Percentiles rank a stretch among this genome's conserved stretches.
phyloP scores from a whole-genome alignment of 208 protist species.

The Histomonas meleagridis region DNA sequence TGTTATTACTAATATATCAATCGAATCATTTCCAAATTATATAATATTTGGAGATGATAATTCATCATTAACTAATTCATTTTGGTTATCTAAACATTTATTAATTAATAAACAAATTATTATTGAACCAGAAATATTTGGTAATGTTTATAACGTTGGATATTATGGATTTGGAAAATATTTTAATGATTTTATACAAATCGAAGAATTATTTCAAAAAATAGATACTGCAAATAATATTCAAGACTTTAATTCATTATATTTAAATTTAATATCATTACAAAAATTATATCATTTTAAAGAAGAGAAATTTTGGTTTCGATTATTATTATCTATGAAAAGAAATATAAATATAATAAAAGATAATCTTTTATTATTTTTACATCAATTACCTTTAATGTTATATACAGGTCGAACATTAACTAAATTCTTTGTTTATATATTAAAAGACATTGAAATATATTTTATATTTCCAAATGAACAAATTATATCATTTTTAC shows the following conservation, averaged over 20 bases:
- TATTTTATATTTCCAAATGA: not conserved
- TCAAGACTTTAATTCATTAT: not conserved
- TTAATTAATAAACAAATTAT: not conserved
- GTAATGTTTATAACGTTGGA: no score
- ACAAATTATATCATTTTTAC: not conserved
- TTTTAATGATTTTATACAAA: not conserved
- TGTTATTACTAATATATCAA: no score
- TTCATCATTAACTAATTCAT: not conserved
- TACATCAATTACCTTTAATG: not conserved
- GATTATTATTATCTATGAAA: not conserved
- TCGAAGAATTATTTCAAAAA: not conserved
- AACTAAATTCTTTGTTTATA: not conserved
- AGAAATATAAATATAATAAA: not conserved
- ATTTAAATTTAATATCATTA: not conserved
- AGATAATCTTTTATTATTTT: not conserved
- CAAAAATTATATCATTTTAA: not conserved
- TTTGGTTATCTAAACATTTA: not conserved
- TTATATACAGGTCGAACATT: not conserved
- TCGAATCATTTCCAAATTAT: no score
- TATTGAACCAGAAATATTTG: no score
- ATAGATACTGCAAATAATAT: not conserved
- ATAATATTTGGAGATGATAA: no score
- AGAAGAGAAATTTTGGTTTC: not conserved
- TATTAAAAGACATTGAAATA: not conserved
- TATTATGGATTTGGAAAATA: no score